Base-by-base conservation (phyloP, 371 early-diverging fungal genomes). In the Circinella umbellata region DNA sequence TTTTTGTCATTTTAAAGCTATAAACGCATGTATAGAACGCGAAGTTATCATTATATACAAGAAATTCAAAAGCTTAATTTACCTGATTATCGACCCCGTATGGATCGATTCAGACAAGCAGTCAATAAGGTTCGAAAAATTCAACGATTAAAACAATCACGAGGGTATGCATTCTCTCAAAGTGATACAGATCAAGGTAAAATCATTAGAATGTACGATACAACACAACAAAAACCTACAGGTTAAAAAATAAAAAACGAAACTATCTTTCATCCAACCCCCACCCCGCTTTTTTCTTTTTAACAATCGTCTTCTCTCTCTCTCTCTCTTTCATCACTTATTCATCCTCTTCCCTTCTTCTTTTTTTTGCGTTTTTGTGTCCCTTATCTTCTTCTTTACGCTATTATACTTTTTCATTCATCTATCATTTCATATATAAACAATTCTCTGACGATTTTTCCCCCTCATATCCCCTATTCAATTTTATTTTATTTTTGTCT, bases 151-250 rank as follows among this genome's bases (percentile, higher is more conserved):
- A 96, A 95, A 76, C 88, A 93, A 60, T 91, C 86, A 60, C 90
- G 99, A 14, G 98, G 99, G 34, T 99, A 90, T 85, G 99, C 99
- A 13, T 99, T 99, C 77, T 94, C 97, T 42, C 98, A 99, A 77
- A 96, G 90, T 81, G 99, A 99, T 75, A 89, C 88, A 67, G 99
- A 97, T 47, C 97, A 97, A 78, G 92, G 94, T 17, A 89, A 94
- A 68, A 78, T 99, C 55, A 96, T 99, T 71, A 88, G 98, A 59
- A 88, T 95, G 66, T 98, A 98, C 83, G 98, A 98, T 83, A 98
- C 99, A 27, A 97, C 98, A 1, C 81, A 91, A 68, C 87, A 90
- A 69, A 97, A 97, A 81, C 97, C 98, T 15, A 79, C 71, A 46
- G 95, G 95, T 47, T 91, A 83, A 51, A 27, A 59, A n/a, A 14